A percentile compares a stretch with the other conserved stretches of the same genome.
phyloP scores from a whole-genome alignment of 495 filamentous ascomycete genomes.

The Penicillium mononematosum region DNA sequence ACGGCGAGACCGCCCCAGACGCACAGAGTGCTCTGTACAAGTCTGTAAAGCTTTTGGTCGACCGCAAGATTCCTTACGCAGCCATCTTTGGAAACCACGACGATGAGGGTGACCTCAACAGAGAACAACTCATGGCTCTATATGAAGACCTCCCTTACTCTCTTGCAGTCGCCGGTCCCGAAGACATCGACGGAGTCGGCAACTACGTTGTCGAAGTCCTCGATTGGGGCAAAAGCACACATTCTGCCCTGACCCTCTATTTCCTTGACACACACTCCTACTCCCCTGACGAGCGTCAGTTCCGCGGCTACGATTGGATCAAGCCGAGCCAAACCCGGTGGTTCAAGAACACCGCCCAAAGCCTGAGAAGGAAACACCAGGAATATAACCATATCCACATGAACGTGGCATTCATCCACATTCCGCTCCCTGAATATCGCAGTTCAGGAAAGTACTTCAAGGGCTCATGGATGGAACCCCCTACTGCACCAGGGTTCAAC shows the following conservation, averaged over 20 bases:
- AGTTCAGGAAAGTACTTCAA: conserved; percentile 49
- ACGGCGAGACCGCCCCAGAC: conserved; percentile 89
- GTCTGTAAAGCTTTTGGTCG: conserved; percentile 79
- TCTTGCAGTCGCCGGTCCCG: conserved; percentile 75
- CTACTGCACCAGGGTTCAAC: conserved; percentile 86
- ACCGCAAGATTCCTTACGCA: conserved; percentile 87
- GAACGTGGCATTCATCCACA: conserved; percentile 96
- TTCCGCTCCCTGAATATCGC: conserved; percentile 87
- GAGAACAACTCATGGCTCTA: conserved; percentile 76
- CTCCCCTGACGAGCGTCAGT: conserved; percentile 84
- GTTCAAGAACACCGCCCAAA: conserved; percentile 75
- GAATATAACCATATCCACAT: conserved; percentile 90
- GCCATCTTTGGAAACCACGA: conserved; percentile 98
- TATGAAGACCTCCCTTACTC: conserved; percentile 87
- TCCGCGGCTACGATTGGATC: conserved; percentile 90
- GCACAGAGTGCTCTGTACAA: conserved; percentile 94
- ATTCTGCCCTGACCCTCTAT: conserved; percentile 90
- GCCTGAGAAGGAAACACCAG: conserved; percentile 66
- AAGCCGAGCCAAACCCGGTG: conserved; percentile 91
- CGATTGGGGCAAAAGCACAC: conserved; percentile 69
- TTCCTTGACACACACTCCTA: conserved; percentile 92
- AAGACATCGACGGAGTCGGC: conserved; percentile 81
- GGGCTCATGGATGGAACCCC: conserved; percentile 68
- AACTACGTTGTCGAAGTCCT: conserved; percentile 94
- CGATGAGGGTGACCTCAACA: conserved; percentile 80